Evolutionary conservation across 805 yeast species (phyloP).

Genomic region (Groenewaldozyma tartarivorans): DNA sequence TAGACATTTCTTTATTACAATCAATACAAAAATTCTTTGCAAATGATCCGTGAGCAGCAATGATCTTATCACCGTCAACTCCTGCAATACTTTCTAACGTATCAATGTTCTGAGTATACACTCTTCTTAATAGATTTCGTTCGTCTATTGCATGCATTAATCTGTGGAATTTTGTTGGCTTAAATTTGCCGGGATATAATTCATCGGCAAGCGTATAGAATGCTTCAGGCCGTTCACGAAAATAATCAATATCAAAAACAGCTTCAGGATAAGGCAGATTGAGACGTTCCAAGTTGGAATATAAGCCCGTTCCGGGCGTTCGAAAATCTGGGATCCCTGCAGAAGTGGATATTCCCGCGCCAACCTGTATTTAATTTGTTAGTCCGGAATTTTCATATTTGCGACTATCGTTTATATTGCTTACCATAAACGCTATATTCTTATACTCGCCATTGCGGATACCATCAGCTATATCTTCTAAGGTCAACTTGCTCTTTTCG

Average conservation of each 20-base stretch:
- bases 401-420: neutral
- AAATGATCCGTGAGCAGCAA: conserved; percentile 95
- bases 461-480: conserved; percentile 16
- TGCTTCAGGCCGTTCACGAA: conserved; percentile 66
- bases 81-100: conserved; percentile 86
- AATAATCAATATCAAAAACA: conserved; percentile 83
- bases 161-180: conserved; percentile 75
- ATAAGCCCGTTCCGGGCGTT: conserved; percentile 73
- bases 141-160: conserved; percentile 61
- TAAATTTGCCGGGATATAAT: conserved; percentile 77
- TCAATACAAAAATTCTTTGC: conserved; percentile 75
- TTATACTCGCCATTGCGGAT: conserved; percentile 14
- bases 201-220: conserved; percentile 79
- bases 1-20: conserved; percentile 48
- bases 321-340: conserved; percentile 96
- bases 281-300: conserved; percentile 60
- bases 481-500: neutral
- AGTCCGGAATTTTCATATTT: conserved; percentile 3
- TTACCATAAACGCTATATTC: conserved; percentile 27
- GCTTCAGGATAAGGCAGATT: conserved; percentile 91
- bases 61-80: conserved; percentile 47
- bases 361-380: conserved; percentile 45
- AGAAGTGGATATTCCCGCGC: conserved; percentile 90
- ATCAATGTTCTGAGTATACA: conserved; percentile 90
- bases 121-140: conserved; percentile 50